Conservation (phyloP, 139 green algal genomes). For the Desmodesmus armatus region DNA sequence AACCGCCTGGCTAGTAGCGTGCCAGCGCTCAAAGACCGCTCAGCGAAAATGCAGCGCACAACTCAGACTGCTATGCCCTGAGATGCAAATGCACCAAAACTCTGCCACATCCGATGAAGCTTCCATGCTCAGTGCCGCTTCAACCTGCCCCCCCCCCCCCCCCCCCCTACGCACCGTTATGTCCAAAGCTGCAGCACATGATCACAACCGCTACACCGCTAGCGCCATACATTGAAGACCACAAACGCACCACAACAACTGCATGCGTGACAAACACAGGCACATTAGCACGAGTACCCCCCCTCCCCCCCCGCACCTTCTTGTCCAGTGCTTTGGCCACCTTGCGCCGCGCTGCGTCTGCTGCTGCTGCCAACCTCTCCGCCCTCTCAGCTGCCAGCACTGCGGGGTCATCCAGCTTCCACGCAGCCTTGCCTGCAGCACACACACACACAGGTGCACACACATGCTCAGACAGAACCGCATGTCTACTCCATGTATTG, state of each 20-base stretch:
- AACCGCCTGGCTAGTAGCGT: no score
- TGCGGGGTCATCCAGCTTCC: conserved; percentile 94
- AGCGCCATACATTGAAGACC: neutral
- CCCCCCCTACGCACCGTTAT: no score
- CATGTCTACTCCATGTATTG: no score
- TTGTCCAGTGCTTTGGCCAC: conserved; percentile 51
- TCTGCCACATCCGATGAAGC: no score
- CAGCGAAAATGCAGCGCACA: no score
- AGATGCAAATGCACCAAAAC: no score
- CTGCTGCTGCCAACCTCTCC: conserved; percentile 62
- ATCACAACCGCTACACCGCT: neutral
- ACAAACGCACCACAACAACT: neutral
- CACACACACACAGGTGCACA: no score
- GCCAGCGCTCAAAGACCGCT: no score
- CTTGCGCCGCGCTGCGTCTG: conserved; percentile 76
- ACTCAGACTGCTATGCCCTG: no score
- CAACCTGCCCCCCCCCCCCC: no score
- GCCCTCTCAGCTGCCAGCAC: conserved; percentile 77
- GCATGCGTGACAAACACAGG: no score
- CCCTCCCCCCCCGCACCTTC: conserved; percentile 56
- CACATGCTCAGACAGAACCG: neutral
- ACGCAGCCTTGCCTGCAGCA: conserved; percentile 75
- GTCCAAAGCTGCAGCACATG: neutral
- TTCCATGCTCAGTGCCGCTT: no score
- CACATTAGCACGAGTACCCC: neutral